Percentiles rank a stretch among this genome's conserved stretches.
Conservation (phyloP, 192 early-diverging fungal genomes). For the Coemansia sp. region DNA sequence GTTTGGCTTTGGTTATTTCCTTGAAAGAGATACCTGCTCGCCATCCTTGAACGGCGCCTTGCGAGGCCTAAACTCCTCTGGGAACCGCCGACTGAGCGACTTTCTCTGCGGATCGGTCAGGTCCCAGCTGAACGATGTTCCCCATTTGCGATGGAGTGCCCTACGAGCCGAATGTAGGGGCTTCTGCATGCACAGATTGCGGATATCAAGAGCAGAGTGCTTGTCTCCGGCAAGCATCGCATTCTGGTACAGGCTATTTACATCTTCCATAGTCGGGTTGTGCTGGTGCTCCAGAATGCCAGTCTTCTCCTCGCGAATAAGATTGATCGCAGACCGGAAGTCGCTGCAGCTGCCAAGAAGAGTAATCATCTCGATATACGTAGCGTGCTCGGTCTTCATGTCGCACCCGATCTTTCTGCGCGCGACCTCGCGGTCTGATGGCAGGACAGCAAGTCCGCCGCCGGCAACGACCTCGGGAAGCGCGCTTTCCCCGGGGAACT, state of each 20-base stretch:
- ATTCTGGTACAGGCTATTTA: conserved; percentile 55
- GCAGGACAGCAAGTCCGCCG: conserved; percentile 32
- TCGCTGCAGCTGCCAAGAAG: conserved; percentile 60
- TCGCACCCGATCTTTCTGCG: conserved; percentile 54
- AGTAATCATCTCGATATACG: conserved; percentile 63
- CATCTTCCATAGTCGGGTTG: conserved; percentile 47
- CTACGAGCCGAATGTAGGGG: conserved; percentile 32
- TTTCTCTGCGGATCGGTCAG: conserved; percentile 42
- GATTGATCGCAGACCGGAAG: conserved; percentile 47
- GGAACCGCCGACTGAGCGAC: conserved; percentile 43
- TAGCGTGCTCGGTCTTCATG: conserved; percentile 55
- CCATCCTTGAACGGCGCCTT: conserved; percentile 40
- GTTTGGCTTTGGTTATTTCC: too few species aligned
- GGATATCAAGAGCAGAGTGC: conserved; percentile 49
- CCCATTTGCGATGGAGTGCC: conserved; percentile 59
- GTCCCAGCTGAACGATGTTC: conserved; percentile 55
- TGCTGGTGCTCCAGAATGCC: conserved; percentile 38
- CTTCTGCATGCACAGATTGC: conserved; percentile 53
- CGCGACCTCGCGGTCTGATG: conserved; percentile 39
- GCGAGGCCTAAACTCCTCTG: conserved; percentile 39
- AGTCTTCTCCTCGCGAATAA: conserved; percentile 52
- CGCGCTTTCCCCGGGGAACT: conserved; percentile 29
- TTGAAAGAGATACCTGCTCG: conserved; percentile 26
- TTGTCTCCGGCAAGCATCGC: conserved; percentile 54
- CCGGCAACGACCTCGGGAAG: conserved; percentile 24